Evolutionary conservation across 2,329 filamentous ascomycete species (phyloP), one percentile per base, ranked within the genome.

Genomic region (Ceratocystis harringtonii): DNA sequence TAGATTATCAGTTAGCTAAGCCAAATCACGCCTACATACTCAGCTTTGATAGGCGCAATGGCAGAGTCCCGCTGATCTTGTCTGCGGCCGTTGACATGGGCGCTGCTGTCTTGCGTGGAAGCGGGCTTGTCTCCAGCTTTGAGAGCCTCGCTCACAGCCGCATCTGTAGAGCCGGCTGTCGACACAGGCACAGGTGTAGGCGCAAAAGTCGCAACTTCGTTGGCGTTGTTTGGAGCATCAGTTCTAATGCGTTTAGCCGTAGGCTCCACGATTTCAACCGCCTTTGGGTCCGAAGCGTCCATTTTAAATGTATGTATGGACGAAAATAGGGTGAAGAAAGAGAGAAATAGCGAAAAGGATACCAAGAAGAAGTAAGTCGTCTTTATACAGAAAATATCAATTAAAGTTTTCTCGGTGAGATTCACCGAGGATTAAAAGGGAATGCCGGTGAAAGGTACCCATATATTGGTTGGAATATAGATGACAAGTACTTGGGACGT

Each of bases 231-330:
- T 17, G 61, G 7, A 5, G 66, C 48, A 48, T 66, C 64, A 25
- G 61, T 66, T 74, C 82, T 88, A 69, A 81, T 76, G 71, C 83
- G 80, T 76, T 88, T 88, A 63, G 80, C 74, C 48, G 81, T 78
- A 67, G 80, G 78, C 69, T 76, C 75, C 62, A 72, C 68, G 19
- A 58, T 63, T 5, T 60, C 43, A 12, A n/a, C n/a, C 8, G 36
- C 45, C 17, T 52, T 58, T 30, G 30, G 25, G 28, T 62, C 52
- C 12, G 48, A n/a, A n/a, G 41, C 12, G 45, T 62, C 64, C 63
- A 65, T 66, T 2, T 30, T 62, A 12, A 4, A 22, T 45, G 15
- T 19, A 12, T 41, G 10, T 41, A 41, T 41, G 36, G 36, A 5
- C 10, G 36, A 41, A 41, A 41, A 41, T 41, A 41, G 17, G 32